Conservation (phyloP, 2,329 filamentous ascomycete genomes). For the Canariomyces notabilis region DNA sequence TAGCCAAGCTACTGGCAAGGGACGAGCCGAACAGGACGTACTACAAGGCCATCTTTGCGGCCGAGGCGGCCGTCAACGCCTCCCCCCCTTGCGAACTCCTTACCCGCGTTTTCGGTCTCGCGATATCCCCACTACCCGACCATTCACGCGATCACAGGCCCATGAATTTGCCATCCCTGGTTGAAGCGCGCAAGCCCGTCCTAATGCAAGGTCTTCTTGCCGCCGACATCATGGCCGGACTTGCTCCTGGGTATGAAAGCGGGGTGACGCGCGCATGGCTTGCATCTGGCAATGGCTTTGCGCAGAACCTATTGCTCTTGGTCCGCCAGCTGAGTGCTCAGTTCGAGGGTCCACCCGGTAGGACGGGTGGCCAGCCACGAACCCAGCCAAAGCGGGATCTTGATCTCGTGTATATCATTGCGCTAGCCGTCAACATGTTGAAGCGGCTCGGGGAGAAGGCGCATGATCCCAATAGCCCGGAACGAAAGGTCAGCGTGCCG, state of each 20-base stretch:
- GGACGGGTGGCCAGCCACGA: slow-evolving; percentile 26
- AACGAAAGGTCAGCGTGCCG: slow-evolving; percentile 44
- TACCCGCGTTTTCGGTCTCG: slow-evolving; percentile 79
- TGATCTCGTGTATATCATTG: slow-evolving; percentile 58
- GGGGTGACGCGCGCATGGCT: slow-evolving; percentile 76
- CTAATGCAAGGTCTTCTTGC: slow-evolving; percentile 89
- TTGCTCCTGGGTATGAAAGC: slow-evolving; percentile 57
- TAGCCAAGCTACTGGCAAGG: slow-evolving; percentile 85
- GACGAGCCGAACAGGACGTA: slow-evolving; percentile 88
- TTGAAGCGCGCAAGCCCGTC: slow-evolving; percentile 80
- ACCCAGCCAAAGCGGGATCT: slow-evolving; percentile 39
- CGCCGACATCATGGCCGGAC: slow-evolving; percentile 77
- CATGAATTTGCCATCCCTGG: slow-evolving; percentile 57
- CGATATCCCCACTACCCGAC: slow-evolving; percentile 80
- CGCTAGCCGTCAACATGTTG: slow-evolving; percentile 63
- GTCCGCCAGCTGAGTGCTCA: slow-evolving; percentile 66
- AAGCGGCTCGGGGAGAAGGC: slow-evolving; percentile 64
- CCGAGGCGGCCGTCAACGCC: slow-evolving; percentile 54
- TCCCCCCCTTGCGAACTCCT: slow-evolving; percentile 70
- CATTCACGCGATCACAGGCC: slow-evolving; percentile 50
- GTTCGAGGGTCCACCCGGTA: slow-evolving; percentile 46
- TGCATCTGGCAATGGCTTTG: slow-evolving; percentile 76
- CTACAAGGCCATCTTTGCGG: slow-evolving; percentile 75
- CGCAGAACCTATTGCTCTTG: slow-evolving; percentile 70
- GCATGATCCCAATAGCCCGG: slow-evolving; percentile 49